Conservation (phyloP, 331 rosid genomes). For the Ulmus americana region DNA sequence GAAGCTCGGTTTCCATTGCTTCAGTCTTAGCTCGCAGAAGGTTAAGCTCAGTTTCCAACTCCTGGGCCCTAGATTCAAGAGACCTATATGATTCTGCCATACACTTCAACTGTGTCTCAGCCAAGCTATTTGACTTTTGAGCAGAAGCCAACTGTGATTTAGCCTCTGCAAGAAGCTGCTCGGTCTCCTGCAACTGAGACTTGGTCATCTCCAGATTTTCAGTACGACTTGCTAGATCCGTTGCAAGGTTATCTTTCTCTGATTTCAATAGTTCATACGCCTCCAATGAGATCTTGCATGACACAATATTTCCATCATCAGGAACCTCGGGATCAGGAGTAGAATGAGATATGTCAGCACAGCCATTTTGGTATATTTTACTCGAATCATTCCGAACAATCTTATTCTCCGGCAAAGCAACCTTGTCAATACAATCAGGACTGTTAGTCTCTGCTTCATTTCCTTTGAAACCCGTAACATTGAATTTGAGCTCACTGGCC, state of each 20-base stretch:
- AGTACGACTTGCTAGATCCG: conserved; percentile 53
- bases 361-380: conserved; percentile 55
- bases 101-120: conserved; percentile 93
- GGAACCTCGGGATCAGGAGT: conserved; percentile 76
- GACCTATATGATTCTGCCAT: conserved; percentile 95
- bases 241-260: conserved; percentile 53
- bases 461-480: conserved; percentile 62
- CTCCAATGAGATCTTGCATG: conserved; percentile 45
- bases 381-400: conserved; percentile 47
- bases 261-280: conserved; percentile 63
- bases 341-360: conserved; percentile 43
- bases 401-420: conserved; percentile 82
- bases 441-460: conserved; percentile 57
- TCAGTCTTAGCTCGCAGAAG: conserved; percentile 50
- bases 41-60: conserved; percentile 62
- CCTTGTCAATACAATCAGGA: conserved; percentile 96
- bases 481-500: conserved; percentile 72
- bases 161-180: conserved; percentile 75
- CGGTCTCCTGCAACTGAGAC: conserved; percentile 71
- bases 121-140: conserved; percentile 66
- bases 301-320: conserved; percentile 67
- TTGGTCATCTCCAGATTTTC: conserved; percentile 67
- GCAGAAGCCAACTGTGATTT: conserved; percentile 71
- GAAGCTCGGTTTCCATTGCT: conserved; percentile 60
- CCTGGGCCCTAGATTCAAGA: conserved; percentile 70